Conservation (phyloP, 768 basidiomycete species). For the Russula compacta region DNA sequence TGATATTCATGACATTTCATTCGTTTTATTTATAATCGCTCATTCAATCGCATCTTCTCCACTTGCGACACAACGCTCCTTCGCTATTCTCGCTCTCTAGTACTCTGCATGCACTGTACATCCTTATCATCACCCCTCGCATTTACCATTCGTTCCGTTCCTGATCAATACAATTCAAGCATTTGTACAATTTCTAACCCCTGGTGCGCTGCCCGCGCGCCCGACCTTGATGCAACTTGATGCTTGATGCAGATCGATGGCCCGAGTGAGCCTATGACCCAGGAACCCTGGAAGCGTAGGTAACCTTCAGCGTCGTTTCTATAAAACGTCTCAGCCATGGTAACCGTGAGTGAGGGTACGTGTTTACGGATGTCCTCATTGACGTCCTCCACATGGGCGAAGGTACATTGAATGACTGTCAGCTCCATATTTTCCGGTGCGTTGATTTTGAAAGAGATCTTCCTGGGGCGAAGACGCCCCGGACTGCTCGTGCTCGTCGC, state of each 20-base stretch:
- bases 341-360: background rate
- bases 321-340: background rate
- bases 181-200: conserved; percentile 4
- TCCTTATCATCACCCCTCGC: conserved; percentile 14
- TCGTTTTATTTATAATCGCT: conserved; percentile 4
- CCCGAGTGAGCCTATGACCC: conserved; percentile 37
- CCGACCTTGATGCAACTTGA: background rate
- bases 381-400: background rate
- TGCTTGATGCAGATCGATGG: conserved; percentile 30
- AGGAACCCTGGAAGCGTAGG: background rate
- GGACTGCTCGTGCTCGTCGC: background rate
- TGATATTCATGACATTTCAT: conserved; percentile 5
- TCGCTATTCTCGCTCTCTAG: conserved; percentile 2
- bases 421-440: background rate
- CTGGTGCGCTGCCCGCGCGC: background rate
- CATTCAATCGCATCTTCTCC: background rate
- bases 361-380: background rate
- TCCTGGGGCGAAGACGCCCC: background rate
- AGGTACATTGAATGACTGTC: background rate
- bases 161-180: conserved; percentile 10
- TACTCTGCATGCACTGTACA: conserved; percentile 17
- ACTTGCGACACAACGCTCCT: conserved; percentile 6
- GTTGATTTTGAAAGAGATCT: background rate
- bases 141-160: conserved; percentile 9
- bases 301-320: background rate